Evolutionary conservation across 2,329 filamentous ascomycete species (phyloP), one percentile per base, ranked within the genome.

Genomic region (Microdochium trichocladiopsis): DNA sequence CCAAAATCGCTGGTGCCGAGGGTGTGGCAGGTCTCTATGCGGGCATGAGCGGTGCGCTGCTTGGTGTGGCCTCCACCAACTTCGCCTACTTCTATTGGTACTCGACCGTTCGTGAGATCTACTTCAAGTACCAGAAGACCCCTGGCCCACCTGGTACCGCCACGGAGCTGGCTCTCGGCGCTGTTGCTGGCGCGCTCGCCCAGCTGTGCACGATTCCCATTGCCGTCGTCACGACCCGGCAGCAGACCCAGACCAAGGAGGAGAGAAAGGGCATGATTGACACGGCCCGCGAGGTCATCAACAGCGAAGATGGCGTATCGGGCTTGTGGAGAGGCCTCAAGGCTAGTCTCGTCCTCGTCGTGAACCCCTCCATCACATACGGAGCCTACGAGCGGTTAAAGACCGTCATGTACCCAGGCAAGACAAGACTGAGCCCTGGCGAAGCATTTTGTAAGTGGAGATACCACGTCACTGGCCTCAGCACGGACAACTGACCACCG

Each of bases 31-130:
- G 94, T 6, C 81, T 99, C 8, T 99, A 99, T 64, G 84, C 88
- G 50, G 94, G 94, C 55, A 92, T 99, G 68, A 79, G 83, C 55
- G 92, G 93, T 50, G 84, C 92, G 4, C 76, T 99, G 18, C 74
- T 97, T 50, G 94, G 94, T 51, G 94, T 99, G 33, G 93, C 91
- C 1, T 96, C 92, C 24, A 97, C 93, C 50, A 99, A 99, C 71
- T 99, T 99, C 67, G 94, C 94, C 63, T 99, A 99, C 73, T 99
- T 99, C 69, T 99, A 99, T 75, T 97, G 93, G 92, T 97, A 97
- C 69, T 93, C 90, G 4, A 73, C 94, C 25, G 90, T 96, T 28
- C 84, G 94, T 57, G 83, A 83, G 16, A 70, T 96, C 21, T 97
- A 97, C 68, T 71, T 89, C 59, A 80, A 80, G 58, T 73, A 81